phyloP scores from a whole-genome alignment of 31 red algal genomes.

The Bonnemaisonia californica region DNA sequence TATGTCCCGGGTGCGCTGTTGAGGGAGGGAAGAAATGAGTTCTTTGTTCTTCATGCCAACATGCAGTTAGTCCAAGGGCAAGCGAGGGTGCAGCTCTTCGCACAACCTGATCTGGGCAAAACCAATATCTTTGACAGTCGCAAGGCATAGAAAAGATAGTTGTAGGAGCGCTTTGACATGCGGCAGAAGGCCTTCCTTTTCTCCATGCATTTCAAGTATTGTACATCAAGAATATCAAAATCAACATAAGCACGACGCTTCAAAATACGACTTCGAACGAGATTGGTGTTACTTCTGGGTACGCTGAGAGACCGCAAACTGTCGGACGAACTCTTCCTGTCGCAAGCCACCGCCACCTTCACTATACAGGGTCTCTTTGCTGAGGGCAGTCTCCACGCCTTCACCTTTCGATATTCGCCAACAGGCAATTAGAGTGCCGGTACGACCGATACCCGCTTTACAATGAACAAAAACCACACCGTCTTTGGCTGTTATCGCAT shows the following conservation, averaged over 20 bases:
- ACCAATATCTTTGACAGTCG: background rate
- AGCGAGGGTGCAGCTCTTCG: slow-evolving; percentile 39
- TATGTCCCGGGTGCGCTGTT: slow-evolving; percentile 41
- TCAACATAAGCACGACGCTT: too few relatives aligned
- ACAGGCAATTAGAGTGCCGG: slow-evolving; percentile 72
- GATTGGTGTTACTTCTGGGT: too few relatives aligned
- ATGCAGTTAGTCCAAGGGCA: slow-evolving; percentile 38
- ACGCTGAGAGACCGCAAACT: too few relatives aligned
- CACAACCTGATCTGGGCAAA: slow-evolving; percentile 28
- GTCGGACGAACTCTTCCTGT: slow-evolving; percentile 74
- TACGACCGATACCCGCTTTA: slow-evolving; percentile 84
- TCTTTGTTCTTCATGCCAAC: slow-evolving; percentile 42
- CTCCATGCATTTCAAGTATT: too few relatives aligned
- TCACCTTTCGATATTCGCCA: slow-evolving; percentile 76
- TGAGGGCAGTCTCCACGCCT: slow-evolving; percentile 51
- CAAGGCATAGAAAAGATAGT: too few relatives aligned
- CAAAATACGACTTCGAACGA: too few relatives aligned
- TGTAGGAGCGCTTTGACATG: too few relatives aligned
- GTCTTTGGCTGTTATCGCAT: background rate
- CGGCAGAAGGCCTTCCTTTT: too few relatives aligned
- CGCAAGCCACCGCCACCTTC: slow-evolving; percentile 62
- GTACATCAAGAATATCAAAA: too few relatives aligned
- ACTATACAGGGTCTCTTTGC: slow-evolving; percentile 57
- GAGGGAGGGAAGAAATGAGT: slow-evolving; percentile 40
- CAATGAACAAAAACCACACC: slow-evolving; percentile 67